A percentile compares a stretch with the other conserved stretches of the same genome.
Evolutionary conservation across 73 alveolate species (phyloP).

Genomic region (Paramecium biaurelia): DNA sequence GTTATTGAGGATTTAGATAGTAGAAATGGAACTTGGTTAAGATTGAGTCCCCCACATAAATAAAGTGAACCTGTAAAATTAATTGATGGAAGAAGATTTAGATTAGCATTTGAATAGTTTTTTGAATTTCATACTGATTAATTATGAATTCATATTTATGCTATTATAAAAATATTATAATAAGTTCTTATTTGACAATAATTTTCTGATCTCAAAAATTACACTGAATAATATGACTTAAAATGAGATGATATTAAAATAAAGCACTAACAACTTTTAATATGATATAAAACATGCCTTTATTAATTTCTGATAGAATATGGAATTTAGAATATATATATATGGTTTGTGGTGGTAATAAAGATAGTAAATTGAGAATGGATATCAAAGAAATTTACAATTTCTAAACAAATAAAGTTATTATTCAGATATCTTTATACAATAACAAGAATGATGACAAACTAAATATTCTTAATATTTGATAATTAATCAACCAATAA

Average conservation of each 20-base stretch:
- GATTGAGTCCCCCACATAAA: background rate
- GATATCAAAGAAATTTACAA: background rate
- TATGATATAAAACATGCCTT: background rate
- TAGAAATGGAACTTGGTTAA: constrained; percentile 39
- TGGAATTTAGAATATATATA: constrained; percentile 38
- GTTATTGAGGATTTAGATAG: background rate
- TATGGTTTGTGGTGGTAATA: constrained; percentile 62
- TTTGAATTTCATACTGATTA: background rate
- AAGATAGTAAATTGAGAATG: constrained; percentile 21
- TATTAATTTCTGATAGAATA: constrained; percentile 25
- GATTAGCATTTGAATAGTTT: background rate
- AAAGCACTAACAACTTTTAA: constrained; percentile 52
- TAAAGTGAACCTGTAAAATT: background rate
- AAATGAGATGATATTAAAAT: background rate
- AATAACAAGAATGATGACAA: background rate
- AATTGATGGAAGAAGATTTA: background rate
- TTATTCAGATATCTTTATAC: background rate
- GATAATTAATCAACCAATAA: constrained; percentile 27
- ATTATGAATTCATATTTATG: background rate
- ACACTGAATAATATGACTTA: background rate
- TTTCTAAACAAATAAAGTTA: background rate
- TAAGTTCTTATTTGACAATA: background rate
- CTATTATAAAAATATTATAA: too few species aligned
- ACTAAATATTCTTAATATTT: background rate
- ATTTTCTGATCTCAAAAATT: background rate